These are phyloP conservation scores for Hansenula anomala DNA, from an alignment of 1,139 yeast species.

Conservation along the genomic window DNA sequence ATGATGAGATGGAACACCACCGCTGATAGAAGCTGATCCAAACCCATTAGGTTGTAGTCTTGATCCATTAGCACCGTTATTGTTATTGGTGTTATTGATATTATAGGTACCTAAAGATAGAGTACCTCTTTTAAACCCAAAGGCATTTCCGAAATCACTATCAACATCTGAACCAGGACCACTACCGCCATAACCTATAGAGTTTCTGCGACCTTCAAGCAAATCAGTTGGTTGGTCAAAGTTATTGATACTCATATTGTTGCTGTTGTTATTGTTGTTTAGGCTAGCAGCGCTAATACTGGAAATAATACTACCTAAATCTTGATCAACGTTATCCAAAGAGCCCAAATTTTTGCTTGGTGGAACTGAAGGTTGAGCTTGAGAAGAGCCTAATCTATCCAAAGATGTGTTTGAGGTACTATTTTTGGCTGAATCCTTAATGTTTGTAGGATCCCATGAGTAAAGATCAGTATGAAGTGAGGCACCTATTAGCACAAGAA, in stretches of 20 bases:
- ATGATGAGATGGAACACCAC: conserved; percentile 39
- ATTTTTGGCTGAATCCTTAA: not conserved
- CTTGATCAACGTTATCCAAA: conserved; percentile 23
- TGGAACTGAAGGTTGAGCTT: conserved; percentile 1
- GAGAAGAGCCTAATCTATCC: conserved; percentile 11
- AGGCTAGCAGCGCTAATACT: conserved; percentile 23
- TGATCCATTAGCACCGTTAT: conserved; percentile 11
- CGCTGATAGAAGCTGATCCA: conserved; percentile 61
- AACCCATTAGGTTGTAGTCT: conserved; percentile 32
- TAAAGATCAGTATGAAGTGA: not conserved
- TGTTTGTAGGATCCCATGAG: not conserved
- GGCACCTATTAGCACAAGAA: not conserved
- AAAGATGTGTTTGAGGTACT: conserved; percentile 2
- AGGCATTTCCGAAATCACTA: conserved; percentile 36
- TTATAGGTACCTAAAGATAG: conserved; percentile 36
- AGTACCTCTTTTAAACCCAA: conserved; percentile 44
- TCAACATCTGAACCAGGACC: conserved; percentile 32
- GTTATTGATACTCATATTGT: conserved; percentile 19
- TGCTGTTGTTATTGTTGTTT: conserved; percentile 19
- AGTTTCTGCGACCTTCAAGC: conserved; percentile 15
- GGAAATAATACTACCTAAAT: conserved; percentile 43
- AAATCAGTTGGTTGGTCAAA: conserved; percentile 28
- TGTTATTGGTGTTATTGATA: conserved; percentile 21
- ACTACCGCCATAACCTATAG: conserved; percentile 14
- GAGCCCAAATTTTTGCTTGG: conserved; percentile 6